These are phyloP conservation scores for Carallia pectinifolia DNA, from an alignment of 345 rosid genomes.

Conservation along the genomic window DNA sequence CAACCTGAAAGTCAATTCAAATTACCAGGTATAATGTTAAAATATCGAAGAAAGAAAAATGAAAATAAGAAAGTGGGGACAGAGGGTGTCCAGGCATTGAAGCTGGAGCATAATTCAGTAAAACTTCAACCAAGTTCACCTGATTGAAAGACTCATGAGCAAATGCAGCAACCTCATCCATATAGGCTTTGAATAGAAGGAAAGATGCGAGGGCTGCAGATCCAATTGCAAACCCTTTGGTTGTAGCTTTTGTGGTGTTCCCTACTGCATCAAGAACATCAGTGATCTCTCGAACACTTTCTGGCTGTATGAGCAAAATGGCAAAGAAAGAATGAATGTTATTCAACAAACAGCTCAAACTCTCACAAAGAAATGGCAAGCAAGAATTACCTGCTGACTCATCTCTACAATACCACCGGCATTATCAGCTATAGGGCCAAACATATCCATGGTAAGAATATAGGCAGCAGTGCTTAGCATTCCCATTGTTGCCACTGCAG, in stretches of 20 bases:
- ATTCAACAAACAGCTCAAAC: background rate
- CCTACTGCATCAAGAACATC: constrained; percentile 99
- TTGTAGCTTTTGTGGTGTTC: constrained; percentile 97
- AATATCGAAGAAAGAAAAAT: background rate
- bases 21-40: background rate
- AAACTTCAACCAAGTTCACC: constrained; percentile 35
- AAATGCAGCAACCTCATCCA: constrained; percentile 97
- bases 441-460: constrained; percentile 99
- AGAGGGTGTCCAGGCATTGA: background rate
- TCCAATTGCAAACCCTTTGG: constrained; percentile 99
- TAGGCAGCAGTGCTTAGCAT: constrained; percentile 99
- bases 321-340: background rate
- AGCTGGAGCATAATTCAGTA: constrained; percentile 2
- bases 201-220: constrained; percentile 99
- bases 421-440: constrained; percentile 99
- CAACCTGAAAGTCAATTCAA: constrained; percentile 58
- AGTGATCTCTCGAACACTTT: constrained; percentile 95
- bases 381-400: constrained; percentile 88
- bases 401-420: constrained; percentile 99
- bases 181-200: constrained; percentile 97
- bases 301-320: constrained; percentile 52
- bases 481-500: constrained; percentile 99
- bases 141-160: constrained; percentile 72
- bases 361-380: constrained; percentile 4
- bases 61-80: background rate